Conservation (phyloP, 1,284 basidiomycete species). For the Cutaneotrichosporon cutaneum region DNA sequence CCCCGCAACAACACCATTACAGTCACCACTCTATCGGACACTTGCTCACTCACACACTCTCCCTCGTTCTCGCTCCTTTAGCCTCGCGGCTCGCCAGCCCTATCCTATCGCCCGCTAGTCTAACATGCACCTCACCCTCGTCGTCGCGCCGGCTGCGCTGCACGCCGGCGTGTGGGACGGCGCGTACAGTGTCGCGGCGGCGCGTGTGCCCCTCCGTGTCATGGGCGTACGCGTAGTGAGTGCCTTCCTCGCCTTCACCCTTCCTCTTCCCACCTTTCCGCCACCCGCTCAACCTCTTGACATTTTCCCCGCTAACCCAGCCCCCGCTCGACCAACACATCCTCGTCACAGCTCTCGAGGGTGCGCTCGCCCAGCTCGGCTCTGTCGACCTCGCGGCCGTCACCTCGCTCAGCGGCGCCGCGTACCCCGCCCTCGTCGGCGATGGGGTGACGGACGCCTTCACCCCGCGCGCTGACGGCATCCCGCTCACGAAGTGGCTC, state of each 20-base stretch:
- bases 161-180: background rate
- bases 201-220: background rate
- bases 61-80: no score
- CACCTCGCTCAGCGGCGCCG: background rate
- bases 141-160: background rate
- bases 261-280: background rate
- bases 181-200: background rate
- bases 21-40: no score
- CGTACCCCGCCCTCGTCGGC: conserved; percentile 1
- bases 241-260: background rate
- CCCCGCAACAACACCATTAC: no score
- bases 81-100: no score
- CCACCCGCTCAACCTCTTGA: no score
- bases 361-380: conserved; percentile 1
- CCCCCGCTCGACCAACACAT: background rate
- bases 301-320: background rate
- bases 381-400: conserved; percentile 1
- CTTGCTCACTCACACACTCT: no score
- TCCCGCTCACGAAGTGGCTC: background rate
- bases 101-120: background rate
- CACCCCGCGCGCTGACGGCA: background rate
- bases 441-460: background rate
- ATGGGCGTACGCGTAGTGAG: background rate
- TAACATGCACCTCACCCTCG: conserved; percentile 6
- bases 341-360: background rate